Evolutionary conservation across 805 yeast species (phyloP), one percentile per base, ranked within the genome.

Genomic region (Monosporozyma aquatica): DNA sequence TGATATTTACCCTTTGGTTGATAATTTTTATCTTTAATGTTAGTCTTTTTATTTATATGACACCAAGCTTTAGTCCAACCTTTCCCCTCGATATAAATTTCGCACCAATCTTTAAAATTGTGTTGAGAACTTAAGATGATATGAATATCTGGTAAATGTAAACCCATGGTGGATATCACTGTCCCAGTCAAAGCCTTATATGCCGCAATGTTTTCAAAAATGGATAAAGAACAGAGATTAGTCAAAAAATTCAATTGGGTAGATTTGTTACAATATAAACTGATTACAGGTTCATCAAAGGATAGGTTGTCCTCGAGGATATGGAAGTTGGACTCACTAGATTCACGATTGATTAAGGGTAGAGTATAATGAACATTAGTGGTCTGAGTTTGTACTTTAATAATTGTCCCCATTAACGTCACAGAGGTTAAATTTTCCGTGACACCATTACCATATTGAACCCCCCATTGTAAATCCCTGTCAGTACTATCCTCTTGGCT

Each of bases 101-200:
- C 59, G 42, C 65, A 61, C 65, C 65, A 61, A 45, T 61, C 65
- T 42, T 59, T 58, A 43, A 53, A 61, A 43, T 52, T 57, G 30
- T 44, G 56, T 22, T 53, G 49, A 5, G 59, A 52, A 40, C 54
- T 49, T 30, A 61, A 40, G 3, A 61, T 47, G 13, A 58, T 36
- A 38, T 53, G 52, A 33, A 61, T 59, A 44, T 59, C 63, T 5
- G 58, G 52, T 40, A 61, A 47, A 36, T 44, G 45, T 14, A 51
- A 26, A 2, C 62, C 62, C 38, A 53, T 32, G 2, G 53, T 37
- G 3, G 61, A 53, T n/a, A 58, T 52, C 4, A 59, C 37, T 2
- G 58, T 48, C 5, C 56, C 64, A 5, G 64, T 59, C 25, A 56
- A 36, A 3, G 61, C 44, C 38, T 59, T 59, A 43, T 41, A 53